Evolutionary conservation across 805 yeast species (phyloP), one percentile per base, ranked within the genome.

Genomic region (Priceomyces medius): DNA sequence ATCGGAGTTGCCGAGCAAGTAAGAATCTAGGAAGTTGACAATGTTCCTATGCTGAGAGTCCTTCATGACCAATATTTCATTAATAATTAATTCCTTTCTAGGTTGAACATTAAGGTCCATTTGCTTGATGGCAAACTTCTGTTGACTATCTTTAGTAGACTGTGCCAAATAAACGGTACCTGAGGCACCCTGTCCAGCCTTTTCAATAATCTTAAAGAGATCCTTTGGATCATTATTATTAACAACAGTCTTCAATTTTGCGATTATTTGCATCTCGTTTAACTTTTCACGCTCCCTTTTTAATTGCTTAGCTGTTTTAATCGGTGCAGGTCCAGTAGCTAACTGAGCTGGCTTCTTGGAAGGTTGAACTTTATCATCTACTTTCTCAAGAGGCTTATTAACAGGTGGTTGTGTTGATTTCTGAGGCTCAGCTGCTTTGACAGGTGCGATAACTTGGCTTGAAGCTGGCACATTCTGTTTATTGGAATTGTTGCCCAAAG

Each of bases 181-280:
- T 48, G 90, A 80, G 0, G 99, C 99, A 55, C 99, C 99, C 67
- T 93, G 98, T 13, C 99, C 99, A 1, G 91, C 93, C 50, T 84
- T 83, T 57, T 83, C 88, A 46, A 86, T 74, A 64, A 85, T 81
- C 55, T 79, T 79, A 67, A 85, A 86, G 45, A 76, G 76, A 31
- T 88, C 84, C 5, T 88, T 74, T n/a, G 99, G 99, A 64, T 93
- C 96, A 32, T 79, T 76, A 53, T 77, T 80, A 49, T 83, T 80
- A 7, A 93, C 96, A 23, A 90, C 96, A 3, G 88, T 79, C 44
- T 83, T 78, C 50, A 93, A 71, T 55, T 85, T 87, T 29, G 85
- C 81, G 76, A 91, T 77, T 18, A 88, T 76, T 66, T 91, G 97
- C 35, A 87, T 81, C 53, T 91, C 97, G n/a, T 86, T 83, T 78